These are phyloP conservation scores for Trichoderma harzianum DNA, from an alignment of 2,329 filamentous ascomycete genomes.

Conservation along the genomic window DNA sequence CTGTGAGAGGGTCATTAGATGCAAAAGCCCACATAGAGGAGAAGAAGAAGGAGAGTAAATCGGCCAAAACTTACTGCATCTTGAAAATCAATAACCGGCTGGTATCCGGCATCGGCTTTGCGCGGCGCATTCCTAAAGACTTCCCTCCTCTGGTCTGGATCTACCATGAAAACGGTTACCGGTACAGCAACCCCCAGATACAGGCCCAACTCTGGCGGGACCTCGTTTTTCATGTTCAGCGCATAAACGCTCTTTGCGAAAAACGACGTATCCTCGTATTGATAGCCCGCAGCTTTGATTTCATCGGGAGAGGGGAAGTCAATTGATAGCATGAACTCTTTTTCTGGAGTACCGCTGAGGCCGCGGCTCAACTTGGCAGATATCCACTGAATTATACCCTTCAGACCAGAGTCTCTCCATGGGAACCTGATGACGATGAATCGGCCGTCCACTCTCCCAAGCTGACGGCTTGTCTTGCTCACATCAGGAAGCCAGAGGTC, in stretches of 20 bases:
- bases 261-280: constrained; percentile 58
- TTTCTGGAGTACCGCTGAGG: constrained; percentile 51
- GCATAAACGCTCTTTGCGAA: constrained; percentile 58
- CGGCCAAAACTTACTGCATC: constrained; percentile 51
- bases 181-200: constrained; percentile 66
- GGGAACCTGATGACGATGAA: constrained; percentile 68
- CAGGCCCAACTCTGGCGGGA: constrained; percentile 59
- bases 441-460: constrained; percentile 50
- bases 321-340: constrained; percentile 65
- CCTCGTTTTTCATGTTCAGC: constrained; percentile 55
- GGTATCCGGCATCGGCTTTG: constrained; percentile 57
- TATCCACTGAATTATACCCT: constrained; percentile 43
- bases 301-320: constrained; percentile 56
- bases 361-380: constrained; percentile 52
- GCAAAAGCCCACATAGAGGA: background rate
- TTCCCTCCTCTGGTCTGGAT: constrained; percentile 53
- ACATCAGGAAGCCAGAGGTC: constrained; percentile 69
- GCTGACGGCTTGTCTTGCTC: constrained; percentile 48
- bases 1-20: constrained; percentile 33
- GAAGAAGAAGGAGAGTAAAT: background rate
- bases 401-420: constrained; percentile 49
- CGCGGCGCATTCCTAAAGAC: constrained; percentile 60
- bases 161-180: constrained; percentile 66
- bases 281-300: constrained; percentile 57
- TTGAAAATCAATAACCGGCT: constrained; percentile 64